phyloP scores from a whole-genome alignment of 2,329 filamentous ascomycete species.

The Phyllosticta citriasiana region DNA sequence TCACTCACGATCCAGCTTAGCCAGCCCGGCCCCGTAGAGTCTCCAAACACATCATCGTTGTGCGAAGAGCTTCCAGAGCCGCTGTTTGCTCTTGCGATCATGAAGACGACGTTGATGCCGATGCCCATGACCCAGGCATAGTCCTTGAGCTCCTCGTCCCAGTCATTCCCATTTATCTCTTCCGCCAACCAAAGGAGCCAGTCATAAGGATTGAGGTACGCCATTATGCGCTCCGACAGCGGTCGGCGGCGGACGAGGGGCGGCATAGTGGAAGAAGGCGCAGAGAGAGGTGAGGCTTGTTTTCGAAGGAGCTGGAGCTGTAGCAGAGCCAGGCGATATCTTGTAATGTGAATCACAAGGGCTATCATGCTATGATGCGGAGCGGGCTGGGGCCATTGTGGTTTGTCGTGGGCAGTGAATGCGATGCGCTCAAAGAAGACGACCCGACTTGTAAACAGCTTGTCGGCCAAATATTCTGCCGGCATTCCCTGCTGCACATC shows the following conservation, averaged over 20 bases:
- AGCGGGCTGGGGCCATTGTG: conserved; percentile 3
- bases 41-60: conserved; percentile 74
- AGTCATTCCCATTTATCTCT: conserved; percentile 82
- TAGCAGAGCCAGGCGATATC: background rate
- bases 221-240: conserved; percentile 67
- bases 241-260: conserved; percentile 74
- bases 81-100: conserved; percentile 74
- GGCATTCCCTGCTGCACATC: background rate
- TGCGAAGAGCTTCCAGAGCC: conserved; percentile 36
- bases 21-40: conserved; percentile 56
- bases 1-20: conserved; percentile 51
- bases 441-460: background rate
- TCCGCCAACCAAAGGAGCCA: conserved; percentile 85
- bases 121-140: conserved; percentile 70
- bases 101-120: conserved; percentile 65
- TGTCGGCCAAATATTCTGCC: background rate
- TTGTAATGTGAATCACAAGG: background rate
- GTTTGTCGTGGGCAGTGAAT: background rate
- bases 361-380: background rate
- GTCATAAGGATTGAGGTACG: conserved; percentile 78
- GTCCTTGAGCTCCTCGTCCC: conserved; percentile 65
- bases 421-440: background rate
- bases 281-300: background rate
- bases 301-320: background rate
- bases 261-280: conserved; percentile 45